A percentile compares a stretch with the other conserved stretches of the same genome.
Evolutionary conservation across 768 basidiomycete species (phyloP).

Genomic region (Rhizopogon vinicolor): DNA sequence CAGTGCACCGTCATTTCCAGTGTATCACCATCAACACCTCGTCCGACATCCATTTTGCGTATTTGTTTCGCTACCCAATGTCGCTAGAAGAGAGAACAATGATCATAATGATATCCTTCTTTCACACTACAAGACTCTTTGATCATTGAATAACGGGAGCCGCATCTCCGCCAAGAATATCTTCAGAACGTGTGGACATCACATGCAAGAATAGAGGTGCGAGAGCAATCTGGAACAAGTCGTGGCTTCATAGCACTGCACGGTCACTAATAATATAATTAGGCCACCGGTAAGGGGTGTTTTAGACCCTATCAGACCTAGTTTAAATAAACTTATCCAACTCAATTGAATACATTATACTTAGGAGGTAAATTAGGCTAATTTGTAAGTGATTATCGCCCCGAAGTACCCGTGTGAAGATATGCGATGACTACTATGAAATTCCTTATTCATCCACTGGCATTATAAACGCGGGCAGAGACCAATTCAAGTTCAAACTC

Average conservation of each 20-base stretch:
- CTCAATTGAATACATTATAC: no score
- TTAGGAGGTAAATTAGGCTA: not conserved
- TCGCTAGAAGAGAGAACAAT: not conserved
- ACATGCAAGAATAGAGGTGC: no score
- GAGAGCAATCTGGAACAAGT: no score
- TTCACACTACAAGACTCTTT: not conserved
- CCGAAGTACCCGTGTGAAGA: not conserved
- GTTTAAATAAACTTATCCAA: not conserved
- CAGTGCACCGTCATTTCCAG: not conserved
- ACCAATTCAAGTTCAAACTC: not conserved
- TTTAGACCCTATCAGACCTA: no score
- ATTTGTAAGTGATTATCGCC: not conserved
- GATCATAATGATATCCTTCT: not conserved
- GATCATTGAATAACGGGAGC: no score
- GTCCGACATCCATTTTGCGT: not conserved
- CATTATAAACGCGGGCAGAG: conserved; percentile 12
- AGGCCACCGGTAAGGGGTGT: no score
- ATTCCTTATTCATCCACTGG: not conserved
- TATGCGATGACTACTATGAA: no score
- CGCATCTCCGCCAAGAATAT: not conserved
- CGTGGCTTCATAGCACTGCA: no score
- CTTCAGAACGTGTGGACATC: not conserved
- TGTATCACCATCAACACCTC: not conserved
- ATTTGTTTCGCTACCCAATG: not conserved
- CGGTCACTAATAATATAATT: no score